A percentile compares a stretch with the other conserved stretches of the same genome.
Evolutionary conservation across 2,329 filamentous ascomycete species (phyloP).

Genomic region (Aurifilum marmelostoma): DNA sequence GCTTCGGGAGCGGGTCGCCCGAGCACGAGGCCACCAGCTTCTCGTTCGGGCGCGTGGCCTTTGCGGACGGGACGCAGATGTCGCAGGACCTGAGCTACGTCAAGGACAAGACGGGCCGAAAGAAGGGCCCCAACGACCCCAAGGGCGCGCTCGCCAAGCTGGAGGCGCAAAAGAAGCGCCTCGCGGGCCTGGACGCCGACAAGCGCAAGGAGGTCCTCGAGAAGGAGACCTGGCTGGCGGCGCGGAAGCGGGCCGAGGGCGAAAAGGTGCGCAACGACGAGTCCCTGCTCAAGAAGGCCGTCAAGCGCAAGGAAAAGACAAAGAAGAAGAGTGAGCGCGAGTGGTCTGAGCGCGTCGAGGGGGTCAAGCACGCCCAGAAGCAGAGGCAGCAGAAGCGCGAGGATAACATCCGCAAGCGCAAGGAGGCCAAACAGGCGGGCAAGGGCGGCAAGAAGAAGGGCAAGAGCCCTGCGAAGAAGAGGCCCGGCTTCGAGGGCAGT

Average conservation of each 20-base stretch:
- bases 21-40: slow-evolving; percentile 65
- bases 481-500: slow-evolving; percentile 71
- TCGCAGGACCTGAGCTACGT: slow-evolving; percentile 72
- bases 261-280: slow-evolving; percentile 89
- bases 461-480: slow-evolving; percentile 59
- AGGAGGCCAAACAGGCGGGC: slow-evolving; percentile 70
- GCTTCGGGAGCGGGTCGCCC: slow-evolving; percentile 45
- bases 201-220: slow-evolving; percentile 88
- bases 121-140: slow-evolving; percentile 81
- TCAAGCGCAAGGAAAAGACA: slow-evolving; percentile 87
- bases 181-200: slow-evolving; percentile 73
- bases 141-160: slow-evolving; percentile 84
- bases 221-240: slow-evolving; percentile 93
- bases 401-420: slow-evolving; percentile 74
- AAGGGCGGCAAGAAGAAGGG: slow-evolving; percentile 59
- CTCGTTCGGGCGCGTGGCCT: slow-evolving; percentile 88
- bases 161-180: slow-evolving; percentile 81
- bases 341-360: slow-evolving; percentile 75
- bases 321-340: slow-evolving; percentile 93
- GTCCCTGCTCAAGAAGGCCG: slow-evolving; percentile 84
- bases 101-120: slow-evolving; percentile 54
- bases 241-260: slow-evolving; percentile 84
- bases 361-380: slow-evolving; percentile 75
- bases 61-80: slow-evolving; percentile 80
- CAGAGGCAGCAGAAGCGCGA: slow-evolving; percentile 82